phyloP scores from a whole-genome alignment of 495 filamentous ascomycete genomes.

The Hypoxylon subgilvum region DNA sequence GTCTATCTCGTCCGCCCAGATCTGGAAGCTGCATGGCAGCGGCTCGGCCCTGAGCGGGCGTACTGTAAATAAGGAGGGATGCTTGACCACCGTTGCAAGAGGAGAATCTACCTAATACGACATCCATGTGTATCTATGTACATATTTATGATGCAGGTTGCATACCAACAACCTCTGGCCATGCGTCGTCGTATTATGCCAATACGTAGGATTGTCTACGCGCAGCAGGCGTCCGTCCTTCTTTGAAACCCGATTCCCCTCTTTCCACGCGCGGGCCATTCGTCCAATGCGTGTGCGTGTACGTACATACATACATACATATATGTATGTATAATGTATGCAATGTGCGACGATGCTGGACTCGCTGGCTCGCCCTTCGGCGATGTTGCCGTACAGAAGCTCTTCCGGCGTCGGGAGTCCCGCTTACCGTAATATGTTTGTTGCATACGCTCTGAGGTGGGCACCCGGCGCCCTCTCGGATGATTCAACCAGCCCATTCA shows the following conservation, averaged over 20 bases:
- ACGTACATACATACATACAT: background rate
- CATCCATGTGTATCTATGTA: constrained; percentile 12
- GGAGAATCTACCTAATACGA: background rate
- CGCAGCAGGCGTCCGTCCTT: background rate
- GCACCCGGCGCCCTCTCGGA: constrained; percentile 31
- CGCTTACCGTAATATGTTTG: constrained; percentile 19
- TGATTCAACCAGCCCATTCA: constrained; percentile 10
- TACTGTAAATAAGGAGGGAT: background rate
- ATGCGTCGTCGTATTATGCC: no score
- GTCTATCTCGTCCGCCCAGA: constrained; percentile 17
- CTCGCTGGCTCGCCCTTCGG: constrained; percentile 28
- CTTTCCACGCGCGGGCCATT: constrained; percentile 15
- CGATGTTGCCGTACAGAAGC: constrained; percentile 30
- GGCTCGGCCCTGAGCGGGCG: constrained; percentile 18
- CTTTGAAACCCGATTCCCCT: constrained; percentile 15
- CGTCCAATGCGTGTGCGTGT: constrained; percentile 8
- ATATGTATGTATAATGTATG: constrained; percentile 5
- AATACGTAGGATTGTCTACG: background rate
- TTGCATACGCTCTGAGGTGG: constrained; percentile 29
- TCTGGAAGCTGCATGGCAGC: constrained; percentile 32
- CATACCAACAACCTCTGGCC: constrained; percentile 10
- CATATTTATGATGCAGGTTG: constrained; percentile 10
- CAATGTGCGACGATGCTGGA: constrained; percentile 23
- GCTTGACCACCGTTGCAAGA: constrained; percentile 14
- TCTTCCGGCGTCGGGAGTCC: constrained; percentile 37